A percentile compares a stretch with the other conserved stretches of the same genome.
Evolutionary conservation across 768 basidiomycete genomes (phyloP).

Genomic region (Cystofilobasidium ferigula): DNA sequence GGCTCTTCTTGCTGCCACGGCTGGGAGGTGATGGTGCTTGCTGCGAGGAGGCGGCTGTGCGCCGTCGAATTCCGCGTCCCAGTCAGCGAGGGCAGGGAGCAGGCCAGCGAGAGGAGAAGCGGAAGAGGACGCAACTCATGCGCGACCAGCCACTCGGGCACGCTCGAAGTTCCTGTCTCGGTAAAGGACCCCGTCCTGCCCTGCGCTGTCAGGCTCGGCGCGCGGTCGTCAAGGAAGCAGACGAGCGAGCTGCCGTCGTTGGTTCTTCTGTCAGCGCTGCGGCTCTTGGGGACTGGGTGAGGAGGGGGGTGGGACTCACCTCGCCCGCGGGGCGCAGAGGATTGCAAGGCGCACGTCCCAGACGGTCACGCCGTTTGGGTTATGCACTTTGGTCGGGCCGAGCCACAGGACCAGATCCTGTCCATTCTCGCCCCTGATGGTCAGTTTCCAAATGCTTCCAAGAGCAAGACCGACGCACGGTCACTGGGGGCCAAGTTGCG

Average conservation of each 20-base stretch:
- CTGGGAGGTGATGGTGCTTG: background rate
- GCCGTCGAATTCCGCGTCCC: too few species aligned
- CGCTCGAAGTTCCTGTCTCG: too few species aligned
- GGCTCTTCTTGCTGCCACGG: background rate
- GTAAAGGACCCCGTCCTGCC: too few species aligned
- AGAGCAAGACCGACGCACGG: background rate
- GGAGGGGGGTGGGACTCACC: background rate
- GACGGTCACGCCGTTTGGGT: conserved; percentile 11
- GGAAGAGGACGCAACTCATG: background rate
- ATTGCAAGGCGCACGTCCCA: conserved; percentile 18
- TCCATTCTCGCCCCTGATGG: too few species aligned
- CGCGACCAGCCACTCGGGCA: background rate
- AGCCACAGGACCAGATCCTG: conserved; percentile 14
- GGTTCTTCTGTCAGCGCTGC: too few species aligned
- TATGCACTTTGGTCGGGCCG: background rate
- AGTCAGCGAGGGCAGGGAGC: background rate
- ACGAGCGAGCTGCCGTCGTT: background rate
- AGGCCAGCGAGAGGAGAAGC: background rate
- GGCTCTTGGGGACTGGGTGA: too few species aligned
- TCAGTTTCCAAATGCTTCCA: too few species aligned
- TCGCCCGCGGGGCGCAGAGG: background rate
- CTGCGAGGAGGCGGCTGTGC: background rate
- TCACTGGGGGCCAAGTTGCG: conserved; percentile 6
- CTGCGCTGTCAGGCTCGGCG: too few species aligned
- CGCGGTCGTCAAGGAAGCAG: conserved; percentile 1